These are phyloP conservation scores for Annulohypoxylon moriforme DNA, from an alignment of 495 filamentous ascomycete genomes.

Conservation along the genomic window DNA sequence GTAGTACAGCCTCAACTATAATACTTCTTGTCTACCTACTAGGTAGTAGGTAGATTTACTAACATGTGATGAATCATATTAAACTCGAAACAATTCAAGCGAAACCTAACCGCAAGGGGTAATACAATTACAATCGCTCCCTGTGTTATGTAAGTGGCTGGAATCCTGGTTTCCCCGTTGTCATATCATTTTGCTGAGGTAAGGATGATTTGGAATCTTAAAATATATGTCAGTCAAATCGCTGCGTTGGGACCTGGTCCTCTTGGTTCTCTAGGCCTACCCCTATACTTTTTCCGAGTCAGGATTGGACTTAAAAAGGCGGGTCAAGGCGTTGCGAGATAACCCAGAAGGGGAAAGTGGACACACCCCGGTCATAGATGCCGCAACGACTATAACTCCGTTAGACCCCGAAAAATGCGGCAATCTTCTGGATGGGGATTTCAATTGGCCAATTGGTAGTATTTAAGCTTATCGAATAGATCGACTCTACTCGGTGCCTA, in stretches of 20 bases:
- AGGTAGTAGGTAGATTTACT: too few relatives aligned
- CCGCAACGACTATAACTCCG: slow-evolving; percentile 10
- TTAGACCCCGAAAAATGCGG: not conserved
- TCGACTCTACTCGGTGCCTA: not conserved
- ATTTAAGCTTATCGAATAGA: slow-evolving; percentile 35
- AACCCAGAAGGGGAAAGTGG: not conserved
- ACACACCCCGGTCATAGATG: not conserved
- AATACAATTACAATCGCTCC: not conserved
- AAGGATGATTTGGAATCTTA: slow-evolving; percentile 1
- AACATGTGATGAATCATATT: not conserved
- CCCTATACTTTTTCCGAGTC: not conserved
- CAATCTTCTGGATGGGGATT: not conserved
- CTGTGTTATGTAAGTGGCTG: not conserved
- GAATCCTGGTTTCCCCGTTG: not conserved
- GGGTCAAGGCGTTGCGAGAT: not conserved
- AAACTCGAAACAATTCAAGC: not conserved
- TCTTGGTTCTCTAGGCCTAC: not conserved
- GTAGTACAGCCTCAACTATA: not conserved
- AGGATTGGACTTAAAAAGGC: not conserved
- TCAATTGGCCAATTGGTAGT: slow-evolving; percentile 12
- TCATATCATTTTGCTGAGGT: not conserved
- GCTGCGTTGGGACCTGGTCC: not conserved
- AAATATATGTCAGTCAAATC: too few relatives aligned
- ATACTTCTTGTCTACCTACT: not conserved
- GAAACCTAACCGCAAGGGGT: not conserved